phyloP scores from a whole-genome alignment of 768 basidiomycete genomes.

The Phaffia tasmanica region DNA sequence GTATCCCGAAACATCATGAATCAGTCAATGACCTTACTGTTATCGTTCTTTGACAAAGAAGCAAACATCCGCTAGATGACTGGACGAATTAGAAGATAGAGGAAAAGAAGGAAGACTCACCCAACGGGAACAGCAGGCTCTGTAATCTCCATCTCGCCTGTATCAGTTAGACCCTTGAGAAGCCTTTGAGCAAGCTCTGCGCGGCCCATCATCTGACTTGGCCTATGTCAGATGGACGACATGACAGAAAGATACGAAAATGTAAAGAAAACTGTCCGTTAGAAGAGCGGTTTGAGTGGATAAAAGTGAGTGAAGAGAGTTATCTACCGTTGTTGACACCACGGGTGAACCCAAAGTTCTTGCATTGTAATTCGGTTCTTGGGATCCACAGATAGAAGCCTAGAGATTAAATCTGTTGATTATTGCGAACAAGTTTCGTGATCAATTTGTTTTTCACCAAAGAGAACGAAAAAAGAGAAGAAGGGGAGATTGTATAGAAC shows the following conservation, averaged over 20 bases:
- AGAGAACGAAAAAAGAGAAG: background rate
- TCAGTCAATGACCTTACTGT: background rate
- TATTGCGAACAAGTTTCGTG: background rate
- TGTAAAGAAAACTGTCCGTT: background rate
- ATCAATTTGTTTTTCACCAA: background rate
- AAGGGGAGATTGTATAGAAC: constrained; percentile 30
- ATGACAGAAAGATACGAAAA: background rate
- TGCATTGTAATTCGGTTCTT: constrained; percentile 53
- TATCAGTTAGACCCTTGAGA: constrained; percentile 53
- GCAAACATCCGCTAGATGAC: background rate
- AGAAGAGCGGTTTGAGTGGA: background rate
- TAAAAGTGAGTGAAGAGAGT: constrained; percentile 2
- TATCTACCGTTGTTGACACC: constrained; percentile 54
- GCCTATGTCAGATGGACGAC: constrained; percentile 41
- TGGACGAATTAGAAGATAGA: background rate
- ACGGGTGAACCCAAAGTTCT: constrained; percentile 52
- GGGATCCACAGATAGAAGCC: constrained; percentile 64
- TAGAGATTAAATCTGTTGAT: constrained; percentile 56
- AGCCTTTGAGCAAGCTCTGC: constrained; percentile 57
- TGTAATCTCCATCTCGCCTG: constrained; percentile 65
- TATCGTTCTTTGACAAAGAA: background rate
- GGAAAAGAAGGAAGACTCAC: background rate
- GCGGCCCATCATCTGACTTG: constrained; percentile 56
- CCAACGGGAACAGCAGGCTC: constrained; percentile 41
- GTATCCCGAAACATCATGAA: background rate